These are phyloP conservation scores for Penicillium sp. DNA, from an alignment of 2,329 filamentous ascomycete species.

Conservation along the genomic window DNA sequence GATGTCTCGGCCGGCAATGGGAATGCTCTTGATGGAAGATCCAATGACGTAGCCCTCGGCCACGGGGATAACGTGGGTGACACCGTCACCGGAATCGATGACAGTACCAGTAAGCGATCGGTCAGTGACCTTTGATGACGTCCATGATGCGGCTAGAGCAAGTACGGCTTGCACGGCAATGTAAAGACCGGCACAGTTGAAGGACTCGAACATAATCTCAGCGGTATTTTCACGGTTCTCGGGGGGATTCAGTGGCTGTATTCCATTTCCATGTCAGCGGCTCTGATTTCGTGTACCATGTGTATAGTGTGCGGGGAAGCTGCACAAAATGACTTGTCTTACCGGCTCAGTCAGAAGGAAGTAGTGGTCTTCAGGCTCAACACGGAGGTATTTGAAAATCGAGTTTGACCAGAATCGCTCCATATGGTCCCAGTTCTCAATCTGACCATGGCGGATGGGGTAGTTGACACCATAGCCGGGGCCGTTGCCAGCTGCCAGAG, in stretches of 20 bases:
- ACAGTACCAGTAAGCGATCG: conserved; percentile 95
- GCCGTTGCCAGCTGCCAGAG: conserved; percentile 79
- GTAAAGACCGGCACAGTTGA: conserved; percentile 98
- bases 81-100: conserved; percentile 97
- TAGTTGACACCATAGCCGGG: conserved; percentile 97
- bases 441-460: conserved; percentile 95
- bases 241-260: conserved; percentile 89
- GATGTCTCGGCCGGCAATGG: conserved; percentile 96
- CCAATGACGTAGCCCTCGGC: conserved; percentile 99
- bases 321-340: conserved; percentile 44
- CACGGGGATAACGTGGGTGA: conserved; percentile 98
- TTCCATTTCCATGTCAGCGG: conserved; percentile 18
- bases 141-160: conserved; percentile 96
- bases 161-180: conserved; percentile 98
- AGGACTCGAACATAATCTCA: conserved; percentile 99
- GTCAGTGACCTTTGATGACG: conserved; percentile 95
- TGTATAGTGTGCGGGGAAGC: conserved; percentile 9
- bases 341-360: conserved; percentile 97
- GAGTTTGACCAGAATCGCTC: conserved; percentile 99
- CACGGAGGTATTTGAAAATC: conserved; percentile 98
- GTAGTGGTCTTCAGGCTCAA: conserved; percentile 98
- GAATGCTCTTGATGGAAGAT: conserved; percentile 98
- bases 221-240: conserved; percentile 99
- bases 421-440: conserved; percentile 99
- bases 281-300: conserved; percentile 11